Base-by-base conservation (phyloP, 768 basidiomycete genomes). In the Arthromyces matolae region DNA sequence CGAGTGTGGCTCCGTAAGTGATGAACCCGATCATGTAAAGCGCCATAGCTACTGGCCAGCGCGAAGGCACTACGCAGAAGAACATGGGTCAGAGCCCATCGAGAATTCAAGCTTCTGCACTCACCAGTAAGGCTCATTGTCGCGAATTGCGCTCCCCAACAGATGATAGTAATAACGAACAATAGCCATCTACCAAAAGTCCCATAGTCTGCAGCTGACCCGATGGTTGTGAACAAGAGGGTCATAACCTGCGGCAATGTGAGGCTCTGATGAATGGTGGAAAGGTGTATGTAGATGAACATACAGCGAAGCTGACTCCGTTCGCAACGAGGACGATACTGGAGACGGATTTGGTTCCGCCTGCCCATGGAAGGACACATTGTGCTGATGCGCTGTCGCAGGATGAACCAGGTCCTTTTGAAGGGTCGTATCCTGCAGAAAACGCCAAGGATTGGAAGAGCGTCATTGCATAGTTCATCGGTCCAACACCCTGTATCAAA, bases 161-260 rank as follows among this genome's bases (percentile, higher is more conserved):
- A 90, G 28, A 91, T 71, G 35, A 81, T 64, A 0, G 89, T 92
- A 8, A 84, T 63, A 14, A 72, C 72, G 19, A 90, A 67, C n/a
- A 92, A 70, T 8, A 91, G 63, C 86, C 88, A 91, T 12, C 84
- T 79, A 16, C 87, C 87, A 56, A 91, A 89, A 4, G 67, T 74
- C 4, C 84, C 84, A 53, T 86, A 89, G 59, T 89, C 86, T 0
- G 84, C 85, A 3, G 82, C 81, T 18, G 81, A 81, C 24, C 83
- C 81, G 33, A 92, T 80, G 0, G 86, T 89, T 2, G 89, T 92
- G 67, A 92, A 89, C 38, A 91, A 79, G 25, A 77, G 51, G 0
- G 89, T 89, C 87, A 91, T 89, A 14, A 88, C 69, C 82, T 84
- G n/a, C n/a, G n/a, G n/a, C n/a, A n/a, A n/a, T n/a, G n/a, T n/a